phyloP scores from a whole-genome alignment of 495 filamentous ascomycete species.

The Penicillium ochrochloron region DNA sequence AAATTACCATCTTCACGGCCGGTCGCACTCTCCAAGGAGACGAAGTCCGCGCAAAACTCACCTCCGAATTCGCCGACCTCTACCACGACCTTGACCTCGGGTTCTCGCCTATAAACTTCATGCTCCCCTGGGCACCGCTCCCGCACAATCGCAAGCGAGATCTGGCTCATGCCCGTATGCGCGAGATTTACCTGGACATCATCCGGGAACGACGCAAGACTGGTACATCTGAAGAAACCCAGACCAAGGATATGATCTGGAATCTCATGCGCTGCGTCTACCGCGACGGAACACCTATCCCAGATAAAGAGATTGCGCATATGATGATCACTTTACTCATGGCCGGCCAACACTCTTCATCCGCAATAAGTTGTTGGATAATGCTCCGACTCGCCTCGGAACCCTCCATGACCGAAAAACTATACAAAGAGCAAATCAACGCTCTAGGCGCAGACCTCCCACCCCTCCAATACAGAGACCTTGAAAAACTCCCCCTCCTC shows the following conservation, averaged over 20 bases:
- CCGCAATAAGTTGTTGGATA: conserved; percentile 80
- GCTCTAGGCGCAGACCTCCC: conserved; percentile 65
- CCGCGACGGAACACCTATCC: conserved; percentile 70
- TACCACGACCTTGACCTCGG: conserved; percentile 86
- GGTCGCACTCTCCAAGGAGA: conserved; percentile 79
- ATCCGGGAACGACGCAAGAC: conserved; percentile 66
- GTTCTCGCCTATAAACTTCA: conserved; percentile 83
- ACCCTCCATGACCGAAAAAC: conserved; percentile 72
- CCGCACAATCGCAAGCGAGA: conserved; percentile 83
- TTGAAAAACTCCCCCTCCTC: conserved; percentile 71
- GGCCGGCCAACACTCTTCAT: conserved; percentile 88
- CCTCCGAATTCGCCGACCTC: conserved; percentile 66
- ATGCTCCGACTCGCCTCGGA: conserved; percentile 75
- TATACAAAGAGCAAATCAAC: conserved; percentile 74
- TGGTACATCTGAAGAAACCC: conserved; percentile 35
- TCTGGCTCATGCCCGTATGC: conserved; percentile 72
- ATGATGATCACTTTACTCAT: conserved; percentile 93
- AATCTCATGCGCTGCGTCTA: conserved; percentile 81
- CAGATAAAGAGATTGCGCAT: conserved; percentile 82
- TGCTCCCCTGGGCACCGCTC: conserved; percentile 84
- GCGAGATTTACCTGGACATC: conserved; percentile 77
- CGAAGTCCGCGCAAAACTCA: conserved; percentile 76
- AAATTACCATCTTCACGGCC: conserved; percentile 86
- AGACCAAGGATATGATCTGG: conserved; percentile 53
- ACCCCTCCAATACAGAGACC: conserved; percentile 66